Base-by-base conservation (phyloP, 192 early-diverging fungal species). In the Backusella westeae region DNA sequence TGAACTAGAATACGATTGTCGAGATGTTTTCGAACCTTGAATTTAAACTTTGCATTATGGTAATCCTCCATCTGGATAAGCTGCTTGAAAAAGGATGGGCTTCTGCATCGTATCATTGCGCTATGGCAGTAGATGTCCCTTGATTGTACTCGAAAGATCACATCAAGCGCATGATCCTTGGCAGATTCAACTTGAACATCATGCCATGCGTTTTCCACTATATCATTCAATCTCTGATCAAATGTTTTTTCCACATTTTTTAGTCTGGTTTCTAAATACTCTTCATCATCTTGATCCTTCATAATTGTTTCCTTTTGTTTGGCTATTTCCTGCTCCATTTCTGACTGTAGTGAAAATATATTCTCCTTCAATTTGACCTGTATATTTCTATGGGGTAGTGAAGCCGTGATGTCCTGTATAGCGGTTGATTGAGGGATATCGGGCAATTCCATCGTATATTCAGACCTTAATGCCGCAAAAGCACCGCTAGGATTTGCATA, bases 401-500 rank as follows among this genome's bases (percentile, higher is more conserved):
- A 34, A 4, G 35, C 7, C 21, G n/a, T n/a, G 19, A 75, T 36
- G n/a, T 75, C 63, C 6, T 67, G 10, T 3, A 42, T 34, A 4
- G 26, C 10, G 8, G 39, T 41, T 19, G 39, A 75, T 19, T 23
- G 2, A 19, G 35, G 63, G 23, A 41, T 17, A 10, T 44, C 26
- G 1, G 38, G 23, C 34, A 42, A 46, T 29, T 44, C 41, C 4
- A 44, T 78, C 38, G 67, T 26, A 32, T 79, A 56, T 44, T 92
- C 91, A 14, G 84, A 80, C 21, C 92, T 81, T 4, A 94, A 14
- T 1, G 89, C 90, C 23, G 84, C 92, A 84, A 87, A 93, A 6
- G 89, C 87, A 12, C 92, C 93, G 26, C 83, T 85, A 36, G 87
- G 79, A 72, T 85, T 90, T 2, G 91, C 90, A 26, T 67, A 80